Evolutionary conservation across 768 basidiomycete species (phyloP).

Genomic region (Lactarius evosmus): DNA sequence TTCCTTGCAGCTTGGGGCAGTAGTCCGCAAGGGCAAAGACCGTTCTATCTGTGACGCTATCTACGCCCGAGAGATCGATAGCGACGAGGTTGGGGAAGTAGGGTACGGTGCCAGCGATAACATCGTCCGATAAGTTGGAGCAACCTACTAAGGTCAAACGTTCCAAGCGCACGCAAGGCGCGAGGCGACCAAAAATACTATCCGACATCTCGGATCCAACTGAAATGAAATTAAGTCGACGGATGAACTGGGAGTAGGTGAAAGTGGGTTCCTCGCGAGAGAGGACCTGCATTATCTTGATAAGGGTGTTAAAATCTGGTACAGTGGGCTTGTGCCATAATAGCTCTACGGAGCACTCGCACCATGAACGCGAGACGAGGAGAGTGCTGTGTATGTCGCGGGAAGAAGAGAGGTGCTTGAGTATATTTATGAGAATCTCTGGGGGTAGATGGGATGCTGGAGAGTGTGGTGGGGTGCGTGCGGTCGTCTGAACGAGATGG

Average conservation of each 20-base stretch:
- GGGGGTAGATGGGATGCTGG: constrained; percentile 74
- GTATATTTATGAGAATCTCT: constrained; percentile 89
- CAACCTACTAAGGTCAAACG: constrained; percentile 86
- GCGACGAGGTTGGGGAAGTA: constrained; percentile 76
- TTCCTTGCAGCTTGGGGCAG: constrained; percentile 80
- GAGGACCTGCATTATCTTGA: constrained; percentile 75
- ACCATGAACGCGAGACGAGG: constrained; percentile 88
- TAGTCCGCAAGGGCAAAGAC: constrained; percentile 66
- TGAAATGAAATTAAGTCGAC: constrained; percentile 84
- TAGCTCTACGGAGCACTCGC: constrained; percentile 91
- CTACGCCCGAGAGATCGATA: constrained; percentile 77
- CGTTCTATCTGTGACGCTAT: constrained; percentile 64
- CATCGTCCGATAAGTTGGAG: constrained; percentile 57
- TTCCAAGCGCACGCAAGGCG: constrained; percentile 76
- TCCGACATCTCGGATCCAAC: constrained; percentile 69
- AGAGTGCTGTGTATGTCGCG: constrained; percentile 72
- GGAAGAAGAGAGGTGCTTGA: constrained; percentile 74
- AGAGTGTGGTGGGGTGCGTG: constrained; percentile 40
- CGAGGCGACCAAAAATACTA: constrained; percentile 66
- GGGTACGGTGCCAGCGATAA: constrained; percentile 62
- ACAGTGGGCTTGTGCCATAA: constrained; percentile 92
- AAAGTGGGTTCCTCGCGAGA: constrained; percentile 67
- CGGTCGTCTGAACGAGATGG: constrained; percentile 27
- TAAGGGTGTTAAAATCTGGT: constrained; percentile 61
- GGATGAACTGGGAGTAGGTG: constrained; percentile 82